phyloP scores from a whole-genome alignment of 192 early-diverging fungal species.

The Anaeromyces robustus region DNA sequence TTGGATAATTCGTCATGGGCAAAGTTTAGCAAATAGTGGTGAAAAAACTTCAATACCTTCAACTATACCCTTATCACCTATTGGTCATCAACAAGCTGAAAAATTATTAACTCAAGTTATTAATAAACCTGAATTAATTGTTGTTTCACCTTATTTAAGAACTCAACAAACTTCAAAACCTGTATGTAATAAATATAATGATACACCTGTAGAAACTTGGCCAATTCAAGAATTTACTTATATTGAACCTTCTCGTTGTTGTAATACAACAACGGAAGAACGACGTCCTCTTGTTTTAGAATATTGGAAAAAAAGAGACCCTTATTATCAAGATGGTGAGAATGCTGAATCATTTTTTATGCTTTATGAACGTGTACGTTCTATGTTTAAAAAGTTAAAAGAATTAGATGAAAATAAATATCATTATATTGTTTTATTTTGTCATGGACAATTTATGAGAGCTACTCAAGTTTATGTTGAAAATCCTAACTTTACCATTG shows the following conservation, averaged over 20 bases:
- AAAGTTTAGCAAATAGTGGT: not conserved
- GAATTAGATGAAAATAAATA: not conserved
- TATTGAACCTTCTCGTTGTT: not conserved
- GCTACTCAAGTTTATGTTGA: not conserved
- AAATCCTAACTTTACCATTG: not conserved
- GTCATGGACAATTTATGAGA: not conserved
- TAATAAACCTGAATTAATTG: not conserved
- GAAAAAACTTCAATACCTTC: not conserved
- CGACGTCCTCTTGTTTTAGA: not conserved
- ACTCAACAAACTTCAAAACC: not conserved
- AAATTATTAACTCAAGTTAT: not conserved
- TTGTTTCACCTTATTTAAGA: not conserved
- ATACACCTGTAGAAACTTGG: not conserved
- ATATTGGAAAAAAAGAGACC: not conserved
- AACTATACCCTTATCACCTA: not conserved
- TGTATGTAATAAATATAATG: not conserved
- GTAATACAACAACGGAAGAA: not conserved
- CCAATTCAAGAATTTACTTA: not conserved
- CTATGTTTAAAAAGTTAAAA: not conserved
- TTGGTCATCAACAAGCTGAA: not conserved
- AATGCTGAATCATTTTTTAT: not conserved
- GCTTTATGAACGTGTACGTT: not conserved
- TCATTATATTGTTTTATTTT: not conserved
- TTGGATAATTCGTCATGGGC: not conserved
- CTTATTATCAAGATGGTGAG: not conserved